Conservation (phyloP, 352 stramenopile genomes). For the Globisporangium camurandrum region DNA sequence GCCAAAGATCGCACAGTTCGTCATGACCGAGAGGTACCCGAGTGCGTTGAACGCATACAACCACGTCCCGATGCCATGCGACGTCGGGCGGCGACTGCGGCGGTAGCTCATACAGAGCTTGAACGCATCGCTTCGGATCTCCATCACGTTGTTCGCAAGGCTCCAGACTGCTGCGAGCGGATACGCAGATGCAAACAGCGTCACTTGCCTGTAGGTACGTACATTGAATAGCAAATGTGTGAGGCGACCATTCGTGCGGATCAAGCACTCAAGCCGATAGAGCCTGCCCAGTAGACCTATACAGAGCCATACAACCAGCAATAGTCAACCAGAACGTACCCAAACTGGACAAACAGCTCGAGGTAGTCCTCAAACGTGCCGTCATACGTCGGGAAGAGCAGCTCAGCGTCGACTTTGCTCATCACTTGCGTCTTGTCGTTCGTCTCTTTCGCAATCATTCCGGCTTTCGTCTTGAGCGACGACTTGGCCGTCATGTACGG, state of each 20-base stretch:
- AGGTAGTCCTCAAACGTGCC: slow-evolving; percentile 92
- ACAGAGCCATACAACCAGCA: neutral
- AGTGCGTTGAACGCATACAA: slow-evolving; percentile 86
- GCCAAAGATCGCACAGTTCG: slow-evolving; percentile 92
- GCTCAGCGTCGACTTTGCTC: slow-evolving; percentile 68
- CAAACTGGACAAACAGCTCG: slow-evolving; percentile 91
- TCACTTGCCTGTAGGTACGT: slow-evolving; percentile 92
- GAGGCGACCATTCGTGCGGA: neutral
- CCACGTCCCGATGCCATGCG: slow-evolving; percentile 90
- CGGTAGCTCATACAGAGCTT: slow-evolving; percentile 88
- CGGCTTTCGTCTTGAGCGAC: slow-evolving; percentile 76
- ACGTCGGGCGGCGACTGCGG: slow-evolving; percentile 52
- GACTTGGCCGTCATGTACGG: slow-evolving; percentile 74
- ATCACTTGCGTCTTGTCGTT: slow-evolving; percentile 40
- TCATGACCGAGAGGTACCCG: slow-evolving; percentile 89
- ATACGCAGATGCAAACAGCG: slow-evolving; percentile 91
- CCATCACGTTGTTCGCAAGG: slow-evolving; percentile 92
- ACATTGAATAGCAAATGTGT: neutral
- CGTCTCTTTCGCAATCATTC: slow-evolving; percentile 60
- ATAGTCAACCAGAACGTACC: slow-evolving; percentile 55
- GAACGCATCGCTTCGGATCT: slow-evolving; percentile 93
- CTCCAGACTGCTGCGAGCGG: slow-evolving; percentile 90
- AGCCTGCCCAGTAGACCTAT: neutral
- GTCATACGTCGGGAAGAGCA: slow-evolving; percentile 76
- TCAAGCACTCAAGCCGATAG: neutral